A percentile compares a stretch with the other conserved stretches of the same genome.
Evolutionary conservation across 306 rosid genomes (phyloP).

Genomic region (Acacia crassicarpa): DNA sequence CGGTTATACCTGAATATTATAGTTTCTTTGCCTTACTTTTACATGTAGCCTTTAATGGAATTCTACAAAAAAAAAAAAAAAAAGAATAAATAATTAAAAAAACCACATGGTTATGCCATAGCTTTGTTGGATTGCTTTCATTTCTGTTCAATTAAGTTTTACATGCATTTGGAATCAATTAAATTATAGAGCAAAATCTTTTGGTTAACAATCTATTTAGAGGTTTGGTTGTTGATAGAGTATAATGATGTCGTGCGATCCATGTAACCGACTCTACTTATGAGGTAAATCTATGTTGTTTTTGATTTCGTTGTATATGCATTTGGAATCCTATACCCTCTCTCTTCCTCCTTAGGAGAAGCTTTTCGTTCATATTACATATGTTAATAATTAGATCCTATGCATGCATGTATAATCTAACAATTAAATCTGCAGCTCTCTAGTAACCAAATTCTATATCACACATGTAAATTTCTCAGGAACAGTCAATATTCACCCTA

Average conservation of each 20-base stretch:
- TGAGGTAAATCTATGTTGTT: neutral
- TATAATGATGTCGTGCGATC: too few species aligned
- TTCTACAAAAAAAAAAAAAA: neutral
- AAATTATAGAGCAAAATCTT: neutral
- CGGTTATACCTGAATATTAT: neutral
- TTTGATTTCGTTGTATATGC: neutral
- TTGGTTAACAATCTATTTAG: too few species aligned
- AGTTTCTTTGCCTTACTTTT: neutral
- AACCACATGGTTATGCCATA: neutral
- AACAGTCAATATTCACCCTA: constrained; percentile 92
- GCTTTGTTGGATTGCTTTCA: neutral
- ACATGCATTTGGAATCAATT: neutral
- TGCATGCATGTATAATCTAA: neutral
- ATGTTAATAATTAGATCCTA: neutral
- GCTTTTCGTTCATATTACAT: neutral
- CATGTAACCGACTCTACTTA: too few species aligned
- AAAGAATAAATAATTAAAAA: neutral
- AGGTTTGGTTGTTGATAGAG: too few species aligned
- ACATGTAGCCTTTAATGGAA: neutral
- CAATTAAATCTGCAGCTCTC: constrained; percentile 11
- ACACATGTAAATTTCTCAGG: constrained; percentile 50
- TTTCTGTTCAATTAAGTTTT: neutral
- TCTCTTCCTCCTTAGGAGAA: neutral
- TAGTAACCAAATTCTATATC: constrained; percentile 2
- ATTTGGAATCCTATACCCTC: neutral